These are phyloP conservation scores for Aspergillus sergii DNA, from an alignment of 2,329 filamentous ascomycete genomes.

Conservation along the genomic window DNA sequence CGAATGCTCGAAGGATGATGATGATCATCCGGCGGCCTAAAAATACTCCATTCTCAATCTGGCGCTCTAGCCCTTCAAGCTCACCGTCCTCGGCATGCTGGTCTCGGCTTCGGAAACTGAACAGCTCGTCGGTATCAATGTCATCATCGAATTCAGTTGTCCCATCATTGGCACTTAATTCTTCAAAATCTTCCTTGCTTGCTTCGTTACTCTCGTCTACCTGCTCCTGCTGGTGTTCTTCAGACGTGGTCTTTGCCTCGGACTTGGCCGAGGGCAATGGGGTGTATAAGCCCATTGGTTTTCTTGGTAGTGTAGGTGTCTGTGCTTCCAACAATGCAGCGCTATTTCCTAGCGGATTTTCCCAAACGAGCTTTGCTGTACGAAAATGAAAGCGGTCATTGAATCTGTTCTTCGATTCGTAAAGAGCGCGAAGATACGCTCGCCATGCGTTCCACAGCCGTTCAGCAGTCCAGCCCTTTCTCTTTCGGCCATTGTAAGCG, in stretches of 20 bases:
- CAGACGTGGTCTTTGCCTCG: constrained; percentile 2
- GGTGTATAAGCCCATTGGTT: constrained; percentile 27
- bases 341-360: constrained; percentile 31
- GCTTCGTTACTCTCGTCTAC: background rate
- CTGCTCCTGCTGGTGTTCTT: constrained; percentile 11
- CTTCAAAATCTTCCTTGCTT: constrained; percentile 10
- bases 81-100: constrained; percentile 10
- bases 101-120: constrained; percentile 10
- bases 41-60: constrained; percentile 44
- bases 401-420: constrained; percentile 36
- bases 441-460: constrained; percentile 70
- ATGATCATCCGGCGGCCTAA: constrained; percentile 45
- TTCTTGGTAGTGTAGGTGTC: constrained; percentile 10
- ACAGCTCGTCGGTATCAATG: constrained; percentile 19
- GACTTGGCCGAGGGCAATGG: constrained; percentile 24
- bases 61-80: constrained; percentile 29
- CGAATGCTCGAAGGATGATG: constrained; percentile 43
- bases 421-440: constrained; percentile 58
- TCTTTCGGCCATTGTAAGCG: constrained; percentile 66
- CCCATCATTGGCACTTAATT: constrained; percentile 9
- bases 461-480: constrained; percentile 71
- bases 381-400: constrained; percentile 21
- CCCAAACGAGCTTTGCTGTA: constrained; percentile 26
- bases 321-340: constrained; percentile 9
- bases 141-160: constrained; percentile 8